Evolutionary conservation across 2,329 filamentous ascomycete genomes (phyloP).

Genomic region (Leptodontidium sp.): DNA sequence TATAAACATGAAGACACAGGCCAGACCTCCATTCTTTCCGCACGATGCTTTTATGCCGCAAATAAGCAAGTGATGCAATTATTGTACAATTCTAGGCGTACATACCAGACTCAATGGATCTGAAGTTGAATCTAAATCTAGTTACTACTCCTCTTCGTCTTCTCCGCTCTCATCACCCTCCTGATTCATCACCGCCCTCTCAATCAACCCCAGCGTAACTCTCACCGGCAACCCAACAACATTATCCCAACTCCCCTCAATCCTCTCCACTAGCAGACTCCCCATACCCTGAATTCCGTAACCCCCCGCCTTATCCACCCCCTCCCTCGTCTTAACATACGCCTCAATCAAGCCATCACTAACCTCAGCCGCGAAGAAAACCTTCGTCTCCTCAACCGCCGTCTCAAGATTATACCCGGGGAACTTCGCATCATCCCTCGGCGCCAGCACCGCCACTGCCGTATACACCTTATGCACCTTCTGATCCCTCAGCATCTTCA

Average conservation of each 20-base stretch:
- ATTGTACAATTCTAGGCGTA: constrained; percentile 3
- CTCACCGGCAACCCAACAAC: constrained; percentile 90
- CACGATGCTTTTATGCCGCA: too few relatives aligned
- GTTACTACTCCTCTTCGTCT: constrained; percentile 35
- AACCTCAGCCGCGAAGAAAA: constrained; percentile 80
- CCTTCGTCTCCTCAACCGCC: constrained; percentile 88
- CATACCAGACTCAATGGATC: background rate
- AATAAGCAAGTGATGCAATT: background rate
- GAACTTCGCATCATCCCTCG: constrained; percentile 78
- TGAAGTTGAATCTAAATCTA: background rate
- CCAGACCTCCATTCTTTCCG: background rate
- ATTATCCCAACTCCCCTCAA: constrained; percentile 92
- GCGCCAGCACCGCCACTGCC: constrained; percentile 83
- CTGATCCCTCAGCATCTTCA: constrained; percentile 81
- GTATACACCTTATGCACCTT: constrained; percentile 85
- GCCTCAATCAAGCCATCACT: constrained; percentile 86
- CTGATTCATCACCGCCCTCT: constrained; percentile 84
- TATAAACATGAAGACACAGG: background rate
- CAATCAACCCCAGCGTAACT: constrained; percentile 80
- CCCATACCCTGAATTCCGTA: constrained; percentile 94
- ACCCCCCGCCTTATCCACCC: constrained; percentile 93
- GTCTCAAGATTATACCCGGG: constrained; percentile 87
- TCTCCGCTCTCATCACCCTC: constrained; percentile 62
- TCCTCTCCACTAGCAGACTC: constrained; percentile 84
- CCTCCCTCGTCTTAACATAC: constrained; percentile 86